Base-by-base conservation (phyloP, 192 early-diverging fungal genomes). In the Entophlyctis luteolus region DNA sequence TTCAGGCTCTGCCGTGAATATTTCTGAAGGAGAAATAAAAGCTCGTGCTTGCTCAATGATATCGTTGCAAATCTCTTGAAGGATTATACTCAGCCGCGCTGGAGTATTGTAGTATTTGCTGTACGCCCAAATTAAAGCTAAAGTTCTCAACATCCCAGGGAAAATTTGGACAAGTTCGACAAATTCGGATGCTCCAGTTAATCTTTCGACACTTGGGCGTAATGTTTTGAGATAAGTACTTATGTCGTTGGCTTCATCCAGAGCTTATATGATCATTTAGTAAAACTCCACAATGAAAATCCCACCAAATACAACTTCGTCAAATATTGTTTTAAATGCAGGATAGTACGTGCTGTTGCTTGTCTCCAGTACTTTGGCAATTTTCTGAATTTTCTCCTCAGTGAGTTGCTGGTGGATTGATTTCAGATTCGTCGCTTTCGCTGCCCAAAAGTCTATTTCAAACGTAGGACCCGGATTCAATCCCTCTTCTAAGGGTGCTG, bases 341-440 rank as follows among this genome's bases (percentile, higher is more conserved):
- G 85, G 84, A 52, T 82, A 87, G 68, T 87, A 87, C n/a, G 84
- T 87, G 63, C 84, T 86, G 31, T 87, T 86, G 50, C 77, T 83
- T 20, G 58, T 55, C 55, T 86, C 69, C 8, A 87, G 67, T 4
- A 85, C 62, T 59, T 75, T 73, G 0, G 78, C 72, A 54, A 87
- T 87, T 55, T 80, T 81, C 56, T 87, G 81, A 68, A 87, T 84
- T 63, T 84, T 86, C 36, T 81, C 76, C 33, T 86, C 85, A 14
- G 82, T 82, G 20, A 87, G 72, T 53, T 87, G 85, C 68, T 82
- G 76, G 59, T 85, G 73, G 48, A 87, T 86, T 27, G 78, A 78
- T 63, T 84, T 81, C 53, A 87, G 55, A 57, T 87, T 87, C 14
- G 84, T 82, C 16, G 83, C 84, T 53, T 86, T 86, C 49, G 85